These are phyloP conservation scores for Persicaria maculosa DNA, from an alignment of 148 eudicot genomes.

Conservation along the genomic window DNA sequence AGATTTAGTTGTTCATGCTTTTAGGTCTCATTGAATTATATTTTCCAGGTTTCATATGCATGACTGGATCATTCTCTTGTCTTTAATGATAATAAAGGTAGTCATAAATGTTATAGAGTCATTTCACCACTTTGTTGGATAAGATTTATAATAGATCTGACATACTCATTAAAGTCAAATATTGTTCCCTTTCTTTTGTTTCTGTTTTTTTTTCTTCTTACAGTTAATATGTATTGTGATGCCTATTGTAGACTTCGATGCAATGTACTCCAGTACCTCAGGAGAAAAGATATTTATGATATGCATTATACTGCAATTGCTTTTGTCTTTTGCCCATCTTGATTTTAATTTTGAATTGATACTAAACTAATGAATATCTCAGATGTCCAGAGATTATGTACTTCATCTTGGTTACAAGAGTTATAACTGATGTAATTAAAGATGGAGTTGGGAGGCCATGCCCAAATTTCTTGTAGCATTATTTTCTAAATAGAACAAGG, in stretches of 20 bases:
- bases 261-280: conserved; percentile 19
- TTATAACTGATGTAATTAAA: conserved; percentile 42
- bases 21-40: conserved; percentile 17
- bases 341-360: neutral
- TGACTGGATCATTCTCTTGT: conserved; percentile 36
- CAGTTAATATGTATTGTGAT: conserved; percentile 30
- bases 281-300: conserved; percentile 38
- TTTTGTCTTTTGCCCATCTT: neutral
- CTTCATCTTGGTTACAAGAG: conserved; percentile 35
- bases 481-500: conserved; percentile 34
- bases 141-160: conserved; percentile 28
- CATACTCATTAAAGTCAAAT: conserved; percentile 25
- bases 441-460: conserved; percentile 50
- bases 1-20: conserved; percentile 13
- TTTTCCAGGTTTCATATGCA: conserved; percentile 25
- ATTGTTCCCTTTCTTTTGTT: conserved; percentile 24
- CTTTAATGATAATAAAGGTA: conserved; percentile 17
- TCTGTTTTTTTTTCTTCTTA: neutral
- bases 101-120: conserved; percentile 25
- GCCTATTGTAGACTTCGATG: conserved; percentile 22
- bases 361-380: neutral
- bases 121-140: conserved; percentile 31
- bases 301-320: conserved; percentile 31
- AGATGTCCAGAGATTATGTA: conserved; percentile 27
- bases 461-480: conserved; percentile 34